Evolutionary conservation across 202 grass and related monocot genomes (phyloP), one percentile per base, ranked within the genome.

Genomic region (Cymbopogon flexuosus): DNA sequence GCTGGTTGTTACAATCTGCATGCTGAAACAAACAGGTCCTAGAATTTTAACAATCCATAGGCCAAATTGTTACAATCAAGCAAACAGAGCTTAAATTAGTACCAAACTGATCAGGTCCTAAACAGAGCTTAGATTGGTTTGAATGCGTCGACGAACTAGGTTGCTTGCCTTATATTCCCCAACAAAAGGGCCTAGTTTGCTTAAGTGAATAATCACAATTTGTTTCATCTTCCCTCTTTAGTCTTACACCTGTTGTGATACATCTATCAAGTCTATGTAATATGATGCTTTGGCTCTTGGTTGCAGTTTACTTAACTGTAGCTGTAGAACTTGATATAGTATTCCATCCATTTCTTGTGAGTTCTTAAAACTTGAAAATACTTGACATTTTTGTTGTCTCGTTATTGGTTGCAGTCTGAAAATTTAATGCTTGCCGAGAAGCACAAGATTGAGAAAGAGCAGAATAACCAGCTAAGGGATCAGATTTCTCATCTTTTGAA

Each of bases 401-500:
- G 21, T 57, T 81, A 52, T 86, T 75, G 45, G 23, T 88, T 88
- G 72, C 88, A 98, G 95, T 79, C 86, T 82, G 95, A 98, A 89
- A 98, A 98, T 90, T 82, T 91, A 88, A 93, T 91, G 82, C 92
- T 91, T 71, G 27, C 80, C 40, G 88, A 98, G 61, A 98, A 93
- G 77, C 88, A 91, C 75, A 95, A 89, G 74, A 75, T 85, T 75
- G 95, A 98, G 79, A 97, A 92, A 80, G 92, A 98, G 24, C 88
- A 98, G 84, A 98, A 95, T 61, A 87, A 83, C 77, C 82, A 98
- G 77, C 90, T 95, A 63, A 88, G 89, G 74, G 93, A 89, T 82
- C 90, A 98, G 80, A 86, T 91, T 84, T 86, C 88, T 68, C 82
- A 75, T 75, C 86, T 98, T 61, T 72, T 91, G 80, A 87, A 91